Conservation (phyloP, 306 rosid genomes). For the Cucurbita ficifolia region DNA sequence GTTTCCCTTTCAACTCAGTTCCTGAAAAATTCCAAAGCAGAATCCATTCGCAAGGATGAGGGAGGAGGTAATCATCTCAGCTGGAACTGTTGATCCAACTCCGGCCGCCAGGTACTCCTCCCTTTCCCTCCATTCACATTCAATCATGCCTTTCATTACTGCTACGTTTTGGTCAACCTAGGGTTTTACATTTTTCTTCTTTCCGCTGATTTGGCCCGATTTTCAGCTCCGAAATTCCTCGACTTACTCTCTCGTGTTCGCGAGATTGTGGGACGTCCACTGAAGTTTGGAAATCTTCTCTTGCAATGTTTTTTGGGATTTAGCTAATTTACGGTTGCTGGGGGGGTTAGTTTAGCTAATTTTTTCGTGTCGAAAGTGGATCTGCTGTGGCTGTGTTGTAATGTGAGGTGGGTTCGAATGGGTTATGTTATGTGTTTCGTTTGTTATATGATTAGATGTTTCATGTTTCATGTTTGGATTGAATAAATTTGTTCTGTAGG, state of each 20-base stretch:
- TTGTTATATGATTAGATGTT: not conserved
- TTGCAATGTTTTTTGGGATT: not conserved
- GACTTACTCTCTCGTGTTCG: not conserved
- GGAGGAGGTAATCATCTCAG: conserved; percentile 96
- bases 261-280: not conserved
- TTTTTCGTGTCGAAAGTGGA: not conserved
- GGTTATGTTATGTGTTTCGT: not conserved
- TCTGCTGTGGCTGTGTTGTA: not conserved
- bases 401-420: not conserved
- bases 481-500: too few species aligned
- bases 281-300: not conserved
- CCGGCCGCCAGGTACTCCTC: conserved; percentile 70
- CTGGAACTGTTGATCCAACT: conserved; percentile 54
- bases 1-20: not conserved
- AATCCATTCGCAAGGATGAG: conserved; percentile 29
- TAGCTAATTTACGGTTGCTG: not conserved
- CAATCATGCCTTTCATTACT: not conserved
- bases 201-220: not conserved
- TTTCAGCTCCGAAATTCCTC: not conserved
- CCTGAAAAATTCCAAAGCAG: not conserved
- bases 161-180: not conserved
- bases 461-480: not conserved
- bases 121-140: not conserved
- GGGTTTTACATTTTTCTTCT: conserved; percentile 21
- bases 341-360: not conserved